Base-by-base conservation (phyloP, 441 rosid genomes). In the Eruca vesicaria region DNA sequence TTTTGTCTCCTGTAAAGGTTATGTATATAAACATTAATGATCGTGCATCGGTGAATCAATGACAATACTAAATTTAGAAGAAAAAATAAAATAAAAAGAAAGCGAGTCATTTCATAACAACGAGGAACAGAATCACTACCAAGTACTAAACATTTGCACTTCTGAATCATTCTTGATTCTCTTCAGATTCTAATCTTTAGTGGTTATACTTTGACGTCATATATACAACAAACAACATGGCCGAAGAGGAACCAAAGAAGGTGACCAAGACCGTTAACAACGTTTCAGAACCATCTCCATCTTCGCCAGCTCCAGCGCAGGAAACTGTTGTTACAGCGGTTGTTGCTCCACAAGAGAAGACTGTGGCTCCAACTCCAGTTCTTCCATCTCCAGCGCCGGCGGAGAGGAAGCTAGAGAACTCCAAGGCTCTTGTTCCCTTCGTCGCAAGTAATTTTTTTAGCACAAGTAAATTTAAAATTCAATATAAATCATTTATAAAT, bases 181-280 rank as follows among this genome's bases (percentile, higher is more conserved):
- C 35, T 31, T 48, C 53, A 18, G 77, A 65, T 41, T 29, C 56
- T 41, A 23, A 53, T 41, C 60, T 63, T 55, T 76, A 53, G 59
- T 55, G 63, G 63, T 68, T 75, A 15, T 9, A 50, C 12, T 26
- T 48, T 35, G 8, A 70, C 80, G 33, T 64, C 60, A 76, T 64
- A 66, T n/a, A n/a, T n/a, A n/a, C n/a, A n/a, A n/a, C n/a, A n/a
- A n/a, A n/a, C 52, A 12, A 21, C 28, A 88, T 89, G 97, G 89
- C 93, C 8, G 84, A 86, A 75, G 87, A 83, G 69, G 85, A 84
- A 68, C 59, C 84, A 0, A 84, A 86, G 82, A 87, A 85, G 84
- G 71, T 85, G 72, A 35, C 87, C 15, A 84, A 83, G 52, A 45
- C 82, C 32, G 60, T 56, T 56, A 5, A 2, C 61, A 56, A 28